Evolutionary conservation across 768 basidiomycete species (phyloP), one percentile per base, ranked within the genome.

Genomic region (Termitomyces sp.): DNA sequence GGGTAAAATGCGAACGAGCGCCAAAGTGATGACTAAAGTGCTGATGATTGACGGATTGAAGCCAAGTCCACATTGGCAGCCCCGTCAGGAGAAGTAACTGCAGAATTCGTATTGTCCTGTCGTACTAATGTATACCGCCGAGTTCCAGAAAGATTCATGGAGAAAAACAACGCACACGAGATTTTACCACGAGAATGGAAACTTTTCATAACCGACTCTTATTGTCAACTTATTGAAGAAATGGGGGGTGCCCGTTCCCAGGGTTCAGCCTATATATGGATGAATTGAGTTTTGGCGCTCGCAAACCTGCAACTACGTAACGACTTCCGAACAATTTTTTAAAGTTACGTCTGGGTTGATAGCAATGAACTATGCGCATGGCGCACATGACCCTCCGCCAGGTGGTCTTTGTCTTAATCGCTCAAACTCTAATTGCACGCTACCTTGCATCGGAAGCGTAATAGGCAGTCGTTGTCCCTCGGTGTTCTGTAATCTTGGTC

Each of bases 161-260:
- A n/a, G 26, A 12, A 20, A 41, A 41, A 1, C 10, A n/a, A 20
- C 39, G n/a, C 39, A 9, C 39, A 2, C 37, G 37, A 10, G 18
- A 18, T 29, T 20, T 5, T 20, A 8, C 10, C 18, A 18, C 36
- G 26, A 37, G 1, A 26, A 22, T 22, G 15, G 12, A 22, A 29
- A 6, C n/a, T n/a, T n/a, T n/a, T n/a, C n/a, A n/a, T 3, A 22
- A 50, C 20, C 31, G 8, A 33, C 15, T 33, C 93, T 15, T 97
- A 97, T 71, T 86, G 93, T 58, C 82, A 91, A 56, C 79, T 98
- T 48, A 89, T 96, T 57, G 94, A 96, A 70, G 94, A 96, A 73
- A 93, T 96, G 61, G 4, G 94, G 94, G 13, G 73, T 97, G 41
- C 90, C 92, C 5, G 87, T 93, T 48, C 90, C 90, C 54, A 92